These are phyloP conservation scores for Olyra latifolia DNA, from an alignment of 176 grass and related monocot species.

Conservation along the genomic window DNA sequence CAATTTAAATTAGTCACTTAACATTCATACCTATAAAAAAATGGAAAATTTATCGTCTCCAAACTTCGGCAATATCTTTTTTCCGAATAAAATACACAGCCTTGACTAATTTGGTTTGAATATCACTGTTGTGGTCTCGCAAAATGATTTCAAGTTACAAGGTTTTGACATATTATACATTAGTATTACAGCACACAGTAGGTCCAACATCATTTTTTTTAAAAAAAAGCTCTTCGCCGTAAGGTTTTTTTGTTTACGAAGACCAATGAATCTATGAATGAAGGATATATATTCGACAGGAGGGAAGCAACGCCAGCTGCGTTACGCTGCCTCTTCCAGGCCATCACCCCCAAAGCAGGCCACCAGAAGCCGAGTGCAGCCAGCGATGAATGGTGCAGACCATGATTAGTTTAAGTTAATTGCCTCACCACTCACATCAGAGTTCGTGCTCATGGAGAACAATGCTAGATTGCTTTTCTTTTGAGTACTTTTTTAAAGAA, in stretches of 20 bases:
- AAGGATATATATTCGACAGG: constrained; percentile 3
- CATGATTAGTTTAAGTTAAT: constrained; percentile 24
- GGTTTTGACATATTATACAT: background rate
- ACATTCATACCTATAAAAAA: background rate
- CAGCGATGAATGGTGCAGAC: background rate
- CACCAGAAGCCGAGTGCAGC: background rate
- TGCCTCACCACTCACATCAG: constrained; percentile 29
- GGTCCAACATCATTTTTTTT: too few species aligned
- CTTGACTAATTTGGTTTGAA: background rate
- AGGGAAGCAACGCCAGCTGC: constrained; percentile 46
- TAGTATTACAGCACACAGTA: background rate
- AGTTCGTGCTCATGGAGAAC: constrained; percentile 2
- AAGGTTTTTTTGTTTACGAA: constrained; percentile 21
- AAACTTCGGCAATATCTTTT: background rate
- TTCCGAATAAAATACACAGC: background rate
- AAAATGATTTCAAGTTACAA: background rate
- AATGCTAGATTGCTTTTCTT: background rate
- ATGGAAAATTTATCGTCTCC: background rate
- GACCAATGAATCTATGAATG: constrained; percentile 9
- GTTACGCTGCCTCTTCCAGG: constrained; percentile 41
- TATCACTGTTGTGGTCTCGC: background rate
- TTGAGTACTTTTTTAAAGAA: background rate
- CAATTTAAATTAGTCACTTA: background rate
- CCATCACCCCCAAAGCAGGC: constrained; percentile 13
- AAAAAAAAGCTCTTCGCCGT: background rate